A percentile compares a stretch with the other conserved stretches of the same genome.
Conservation (phyloP, 441 rosid genomes). For the Theobroma grandiflorum region DNA sequence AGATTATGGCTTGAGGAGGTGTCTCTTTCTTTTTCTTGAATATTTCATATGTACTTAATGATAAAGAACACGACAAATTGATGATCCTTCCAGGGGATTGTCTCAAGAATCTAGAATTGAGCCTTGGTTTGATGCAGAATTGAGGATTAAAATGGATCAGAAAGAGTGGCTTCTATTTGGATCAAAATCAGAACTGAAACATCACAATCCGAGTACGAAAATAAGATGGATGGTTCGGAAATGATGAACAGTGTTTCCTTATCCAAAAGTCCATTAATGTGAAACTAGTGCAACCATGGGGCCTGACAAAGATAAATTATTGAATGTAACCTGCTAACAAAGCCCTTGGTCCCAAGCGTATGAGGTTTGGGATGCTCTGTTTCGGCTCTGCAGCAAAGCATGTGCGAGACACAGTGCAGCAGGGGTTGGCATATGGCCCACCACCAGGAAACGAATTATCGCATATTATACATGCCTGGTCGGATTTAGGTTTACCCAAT, state of each 20-base stretch:
- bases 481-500: background rate
- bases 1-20: no score
- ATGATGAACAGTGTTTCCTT: background rate
- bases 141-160: background rate
- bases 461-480: background rate
- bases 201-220: background rate
- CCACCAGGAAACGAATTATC: background rate
- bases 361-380: background rate
- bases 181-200: background rate
- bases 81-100: background rate
- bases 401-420: background rate
- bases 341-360: background rate
- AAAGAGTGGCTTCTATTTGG: background rate
- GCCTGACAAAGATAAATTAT: background rate
- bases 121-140: background rate
- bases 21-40: background rate
- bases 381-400: conserved; percentile 12
- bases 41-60: background rate
- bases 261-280: background rate
- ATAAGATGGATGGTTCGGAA: background rate
- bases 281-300: background rate
- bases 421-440: background rate
- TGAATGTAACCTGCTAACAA: background rate
- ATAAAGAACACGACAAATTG: background rate
- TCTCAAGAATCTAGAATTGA: background rate